These are phyloP conservation scores for Marasmius fiardii DNA, from an alignment of 1,284 basidiomycete species.

Conservation along the genomic window DNA sequence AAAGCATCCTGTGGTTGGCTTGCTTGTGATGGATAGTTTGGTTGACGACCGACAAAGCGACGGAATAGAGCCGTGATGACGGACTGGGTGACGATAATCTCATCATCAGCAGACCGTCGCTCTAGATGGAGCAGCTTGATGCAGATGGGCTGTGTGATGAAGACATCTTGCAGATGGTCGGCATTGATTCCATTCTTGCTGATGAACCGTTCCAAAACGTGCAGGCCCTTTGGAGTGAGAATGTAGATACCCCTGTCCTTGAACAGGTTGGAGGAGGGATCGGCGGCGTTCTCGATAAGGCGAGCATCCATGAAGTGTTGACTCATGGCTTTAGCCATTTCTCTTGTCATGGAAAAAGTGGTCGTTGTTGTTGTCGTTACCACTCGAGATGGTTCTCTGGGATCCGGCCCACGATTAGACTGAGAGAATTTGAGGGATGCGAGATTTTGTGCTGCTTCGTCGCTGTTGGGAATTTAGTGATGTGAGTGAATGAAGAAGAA, in stretches of 20 bases:
- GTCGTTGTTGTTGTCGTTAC: constrained; percentile 99
- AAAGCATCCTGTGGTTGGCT: constrained; percentile 59
- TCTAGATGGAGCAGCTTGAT: constrained; percentile 98
- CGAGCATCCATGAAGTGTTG: constrained; percentile 99
- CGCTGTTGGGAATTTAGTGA: constrained; percentile 45
- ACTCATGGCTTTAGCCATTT: constrained; percentile 99
- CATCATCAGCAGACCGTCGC: constrained; percentile 89
- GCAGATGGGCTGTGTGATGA: constrained; percentile 93
- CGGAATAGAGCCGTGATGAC: constrained; percentile 96
- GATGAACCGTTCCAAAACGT: constrained; percentile 98
- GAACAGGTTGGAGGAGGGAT: constrained; percentile 85
- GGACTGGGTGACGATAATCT: constrained; percentile 92
- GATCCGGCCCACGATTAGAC: constrained; percentile 97
- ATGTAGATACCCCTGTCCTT: constrained; percentile 97
- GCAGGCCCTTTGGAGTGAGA: constrained; percentile 96
- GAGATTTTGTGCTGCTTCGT: constrained; percentile 93
- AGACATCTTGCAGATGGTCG: constrained; percentile 89
- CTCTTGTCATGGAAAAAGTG: constrained; percentile 98
- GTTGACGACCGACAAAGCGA: constrained; percentile 84
- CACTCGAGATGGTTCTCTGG: constrained; percentile 94
- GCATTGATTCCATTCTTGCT: constrained; percentile 98
- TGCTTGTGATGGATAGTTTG: constrained; percentile 67
- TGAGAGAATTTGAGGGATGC: constrained; percentile 98
- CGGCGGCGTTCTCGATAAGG: constrained; percentile 94
- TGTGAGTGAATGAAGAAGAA: constrained; percentile 15